A percentile compares a stretch with the other conserved stretches of the same genome.
These are phyloP conservation scores for Mytilinidion resinicola DNA, from an alignment of 495 filamentous ascomycete species.

Conservation along the genomic window DNA sequence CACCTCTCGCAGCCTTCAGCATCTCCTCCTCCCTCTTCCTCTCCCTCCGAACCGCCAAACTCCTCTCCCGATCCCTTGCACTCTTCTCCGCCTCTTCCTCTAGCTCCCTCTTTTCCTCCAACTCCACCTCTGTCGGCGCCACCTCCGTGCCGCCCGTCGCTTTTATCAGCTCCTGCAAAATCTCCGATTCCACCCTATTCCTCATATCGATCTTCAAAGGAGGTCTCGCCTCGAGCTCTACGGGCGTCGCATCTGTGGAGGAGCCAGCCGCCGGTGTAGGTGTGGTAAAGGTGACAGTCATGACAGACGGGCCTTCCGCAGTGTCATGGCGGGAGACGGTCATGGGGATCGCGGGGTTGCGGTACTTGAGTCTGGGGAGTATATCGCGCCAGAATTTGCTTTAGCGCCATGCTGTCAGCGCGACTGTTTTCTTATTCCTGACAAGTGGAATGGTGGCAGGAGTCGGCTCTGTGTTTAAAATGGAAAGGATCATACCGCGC, in stretches of 20 bases:
- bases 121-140: conserved; percentile 54
- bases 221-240: conserved; percentile 30
- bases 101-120: conserved; percentile 49
- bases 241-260: conserved; percentile 16
- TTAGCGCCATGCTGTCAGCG: neutral
- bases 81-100: conserved; percentile 49
- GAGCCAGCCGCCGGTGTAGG: conserved; percentile 17
- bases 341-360: conserved; percentile 82
- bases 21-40: conserved; percentile 54
- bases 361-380: conserved; percentile 83
- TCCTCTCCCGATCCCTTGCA: conserved; percentile 52
- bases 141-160: conserved; percentile 63
- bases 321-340: conserved; percentile 62
- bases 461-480: no score
- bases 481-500: conserved; percentile 59
- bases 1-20: conserved; percentile 34
- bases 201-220: conserved; percentile 57
- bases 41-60: conserved; percentile 55
- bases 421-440: no score
- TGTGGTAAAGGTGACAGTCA: conserved; percentile 65
- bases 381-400: conserved; percentile 84
- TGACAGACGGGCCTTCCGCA: conserved; percentile 51
- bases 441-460: neutral
- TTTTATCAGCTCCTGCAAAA: conserved; percentile 60
- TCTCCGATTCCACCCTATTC: conserved; percentile 52